Evolutionary conservation across 2,329 filamentous ascomycete species (phyloP).

Genomic region (Colletotrichum zoysiae): DNA sequence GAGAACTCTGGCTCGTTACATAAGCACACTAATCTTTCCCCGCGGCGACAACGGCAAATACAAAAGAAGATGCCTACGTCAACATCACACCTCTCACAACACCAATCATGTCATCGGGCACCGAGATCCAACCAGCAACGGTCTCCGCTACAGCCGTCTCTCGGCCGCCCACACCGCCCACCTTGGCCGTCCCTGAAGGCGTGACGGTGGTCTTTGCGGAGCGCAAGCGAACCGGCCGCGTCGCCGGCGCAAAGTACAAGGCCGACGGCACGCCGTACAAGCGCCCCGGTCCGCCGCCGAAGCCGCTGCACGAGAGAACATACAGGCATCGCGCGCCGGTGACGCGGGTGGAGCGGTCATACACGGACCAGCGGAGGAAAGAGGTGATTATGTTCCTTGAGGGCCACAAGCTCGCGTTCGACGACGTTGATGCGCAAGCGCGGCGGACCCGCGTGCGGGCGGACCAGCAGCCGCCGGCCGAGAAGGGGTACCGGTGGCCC

Average conservation of each 20-base stretch:
- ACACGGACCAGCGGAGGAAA: slow-evolving; percentile 16
- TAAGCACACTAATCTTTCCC: neutral
- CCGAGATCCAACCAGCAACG: neutral
- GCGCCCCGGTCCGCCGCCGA: slow-evolving; percentile 17
- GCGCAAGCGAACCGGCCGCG: slow-evolving; percentile 12
- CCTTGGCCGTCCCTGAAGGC: slow-evolving; percentile 1
- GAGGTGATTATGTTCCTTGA: slow-evolving; percentile 14
- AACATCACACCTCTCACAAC: neutral
- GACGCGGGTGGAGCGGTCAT: slow-evolving; percentile 8
- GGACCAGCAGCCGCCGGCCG: slow-evolving; percentile 14
- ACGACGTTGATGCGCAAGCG: slow-evolving; percentile 3
- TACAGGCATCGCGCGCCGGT: slow-evolving; percentile 1
- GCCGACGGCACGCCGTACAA: slow-evolving; percentile 29
- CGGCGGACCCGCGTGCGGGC: slow-evolving; percentile 1
- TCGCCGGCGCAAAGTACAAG: slow-evolving; percentile 21
- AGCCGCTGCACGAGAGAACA: slow-evolving; percentile 13
- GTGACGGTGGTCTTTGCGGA: slow-evolving; percentile 21
- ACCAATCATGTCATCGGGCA: slow-evolving; percentile 6
- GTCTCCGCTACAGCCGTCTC: neutral
- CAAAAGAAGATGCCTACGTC: neutral
- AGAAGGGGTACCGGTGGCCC: slow-evolving; percentile 11
- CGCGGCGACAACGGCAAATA: neutral
- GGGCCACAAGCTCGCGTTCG: slow-evolving; percentile 18
- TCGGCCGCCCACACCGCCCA: neutral
- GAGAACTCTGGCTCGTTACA: neutral